These are phyloP conservation scores for Angophora floribunda DNA, from an alignment of 345 rosid species.

Conservation along the genomic window DNA sequence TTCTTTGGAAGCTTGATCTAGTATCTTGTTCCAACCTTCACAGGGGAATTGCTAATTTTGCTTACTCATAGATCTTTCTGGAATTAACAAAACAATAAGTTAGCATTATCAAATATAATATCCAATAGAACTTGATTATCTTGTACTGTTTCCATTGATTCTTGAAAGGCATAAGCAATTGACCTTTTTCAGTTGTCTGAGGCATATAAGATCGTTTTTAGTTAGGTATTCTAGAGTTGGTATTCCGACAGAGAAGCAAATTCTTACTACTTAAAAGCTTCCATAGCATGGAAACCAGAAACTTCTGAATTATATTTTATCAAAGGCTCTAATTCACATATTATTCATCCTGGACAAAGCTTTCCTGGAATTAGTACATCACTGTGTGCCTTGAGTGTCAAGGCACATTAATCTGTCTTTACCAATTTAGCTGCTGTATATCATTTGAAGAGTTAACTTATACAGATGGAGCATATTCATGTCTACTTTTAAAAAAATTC, in stretches of 20 bases:
- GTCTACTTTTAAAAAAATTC: not conserved
- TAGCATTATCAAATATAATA: not conserved
- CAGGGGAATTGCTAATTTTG: not conserved
- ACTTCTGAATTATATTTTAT: not conserved
- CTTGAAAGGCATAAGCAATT: not conserved
- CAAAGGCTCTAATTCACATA: not conserved
- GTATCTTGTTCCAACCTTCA: not conserved
- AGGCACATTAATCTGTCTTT: not conserved
- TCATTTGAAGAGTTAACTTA: not conserved
- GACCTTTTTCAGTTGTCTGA: not conserved
- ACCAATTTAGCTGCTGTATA: not conserved
- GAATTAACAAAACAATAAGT: not conserved
- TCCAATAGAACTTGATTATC: not conserved
- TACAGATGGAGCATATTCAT: not conserved
- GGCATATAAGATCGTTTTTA: not conserved
- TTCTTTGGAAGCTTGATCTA: not conserved
- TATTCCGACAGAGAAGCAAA: not conserved
- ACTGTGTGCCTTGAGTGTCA: not conserved
- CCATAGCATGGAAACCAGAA: not conserved
- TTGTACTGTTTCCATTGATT: not conserved
- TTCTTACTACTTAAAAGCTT: not conserved
- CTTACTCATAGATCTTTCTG: not conserved
- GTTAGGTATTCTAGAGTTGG: not conserved
- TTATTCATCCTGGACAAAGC: not conserved
- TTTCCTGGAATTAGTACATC: not conserved